Conservation (phyloP, 2,329 filamentous ascomycete genomes). For the Botrytis sinoallii region DNA sequence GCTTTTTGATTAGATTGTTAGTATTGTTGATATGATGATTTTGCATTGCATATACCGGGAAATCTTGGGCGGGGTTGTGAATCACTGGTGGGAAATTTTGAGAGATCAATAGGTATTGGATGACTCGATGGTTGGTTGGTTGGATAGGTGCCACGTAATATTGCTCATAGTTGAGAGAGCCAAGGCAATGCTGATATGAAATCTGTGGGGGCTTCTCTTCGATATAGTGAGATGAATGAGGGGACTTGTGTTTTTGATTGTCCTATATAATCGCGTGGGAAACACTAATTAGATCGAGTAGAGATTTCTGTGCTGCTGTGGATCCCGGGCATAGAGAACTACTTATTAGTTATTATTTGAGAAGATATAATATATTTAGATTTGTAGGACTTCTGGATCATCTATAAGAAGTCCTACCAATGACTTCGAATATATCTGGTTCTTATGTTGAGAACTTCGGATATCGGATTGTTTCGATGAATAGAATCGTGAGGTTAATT, state of each 20-base stretch:
- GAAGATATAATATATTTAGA: background rate
- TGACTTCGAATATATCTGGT: background rate
- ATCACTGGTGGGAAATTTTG: background rate
- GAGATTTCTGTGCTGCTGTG: background rate
- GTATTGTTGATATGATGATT: background rate
- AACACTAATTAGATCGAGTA: background rate
- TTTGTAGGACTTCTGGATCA: background rate
- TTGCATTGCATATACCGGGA: background rate
- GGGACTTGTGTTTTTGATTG: background rate
- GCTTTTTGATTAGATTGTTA: background rate
- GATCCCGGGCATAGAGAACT: background rate
- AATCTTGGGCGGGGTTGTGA: background rate
- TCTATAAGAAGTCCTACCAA: background rate
- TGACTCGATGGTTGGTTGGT: background rate
- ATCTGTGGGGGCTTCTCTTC: background rate
- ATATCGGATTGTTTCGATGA: background rate
- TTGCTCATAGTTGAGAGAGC: background rate
- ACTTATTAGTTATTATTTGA: background rate
- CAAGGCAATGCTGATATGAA: background rate
- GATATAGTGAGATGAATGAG: background rate
- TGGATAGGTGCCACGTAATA: background rate
- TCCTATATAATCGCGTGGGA: background rate
- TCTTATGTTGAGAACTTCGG: background rate
- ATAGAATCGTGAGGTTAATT: background rate
- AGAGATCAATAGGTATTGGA: background rate